These are phyloP conservation scores for Erythrophleum fordii DNA, from an alignment of 306 rosid genomes.

Conservation along the genomic window DNA sequence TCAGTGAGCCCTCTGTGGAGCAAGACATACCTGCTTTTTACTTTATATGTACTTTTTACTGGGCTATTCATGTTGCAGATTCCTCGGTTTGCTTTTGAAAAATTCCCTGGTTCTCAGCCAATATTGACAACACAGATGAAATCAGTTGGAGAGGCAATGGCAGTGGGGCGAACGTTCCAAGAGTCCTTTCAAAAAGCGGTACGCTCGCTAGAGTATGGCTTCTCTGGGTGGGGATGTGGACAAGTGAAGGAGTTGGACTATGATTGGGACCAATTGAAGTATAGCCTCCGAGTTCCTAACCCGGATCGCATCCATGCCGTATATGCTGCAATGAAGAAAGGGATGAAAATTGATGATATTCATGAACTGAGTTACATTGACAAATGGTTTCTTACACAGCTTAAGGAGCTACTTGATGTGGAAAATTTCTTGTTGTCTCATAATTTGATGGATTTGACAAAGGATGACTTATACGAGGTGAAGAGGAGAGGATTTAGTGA, in stretches of 20 bases:
- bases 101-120: conserved; percentile 98
- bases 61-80: conserved; percentile 64
- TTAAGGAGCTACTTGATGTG: conserved; percentile 83
- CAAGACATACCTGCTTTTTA: conserved; percentile 14
- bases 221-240: conserved; percentile 90
- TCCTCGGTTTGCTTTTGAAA: conserved; percentile 96
- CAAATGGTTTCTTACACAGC: conserved; percentile 91
- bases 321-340: conserved; percentile 96
- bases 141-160: conserved; percentile 98
- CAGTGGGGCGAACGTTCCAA: conserved; percentile 92
- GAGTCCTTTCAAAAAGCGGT: conserved; percentile 97
- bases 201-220: conserved; percentile 87
- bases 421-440: conserved; percentile 74
- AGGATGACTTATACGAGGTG: conserved; percentile 79
- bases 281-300: conserved; percentile 88
- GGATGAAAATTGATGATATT: conserved; percentile 85
- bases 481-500: conserved; percentile 97
- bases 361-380: conserved; percentile 82
- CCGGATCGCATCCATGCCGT: conserved; percentile 92
- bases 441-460: conserved; percentile 64
- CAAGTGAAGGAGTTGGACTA: conserved; percentile 76
- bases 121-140: conserved; percentile 95
- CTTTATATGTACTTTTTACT: conserved; percentile 13
- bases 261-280: conserved; percentile 91
- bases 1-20: neutral